A percentile compares a stretch with the other conserved stretches of the same genome.
phyloP scores from a whole-genome alignment of 208 protist species.

The Acanthamoeba rhysodes region DNA sequence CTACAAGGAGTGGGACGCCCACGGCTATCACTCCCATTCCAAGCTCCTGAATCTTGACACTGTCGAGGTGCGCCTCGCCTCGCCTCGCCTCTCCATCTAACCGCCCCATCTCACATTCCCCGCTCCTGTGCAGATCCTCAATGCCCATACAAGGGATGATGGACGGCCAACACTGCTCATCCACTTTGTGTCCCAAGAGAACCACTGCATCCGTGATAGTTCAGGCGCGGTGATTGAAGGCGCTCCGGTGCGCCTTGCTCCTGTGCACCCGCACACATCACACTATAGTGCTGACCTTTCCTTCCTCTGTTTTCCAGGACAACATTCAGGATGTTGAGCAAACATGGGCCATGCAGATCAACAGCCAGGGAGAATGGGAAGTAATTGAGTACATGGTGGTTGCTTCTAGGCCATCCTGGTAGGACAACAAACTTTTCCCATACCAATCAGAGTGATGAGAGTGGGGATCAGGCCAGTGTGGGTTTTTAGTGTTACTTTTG shows the following conservation, averaged over 20 bases:
- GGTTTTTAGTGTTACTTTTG: too few species aligned
- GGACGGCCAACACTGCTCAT: conserved; percentile 25
- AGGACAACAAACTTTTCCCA: too few species aligned
- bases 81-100: too few species aligned
- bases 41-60: not conserved
- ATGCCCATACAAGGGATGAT: conserved; percentile 11
- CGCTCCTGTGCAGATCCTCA: not conserved
- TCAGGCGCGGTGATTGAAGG: conserved; percentile 6
- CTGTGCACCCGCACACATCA: too few species aligned
- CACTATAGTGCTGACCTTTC: too few species aligned
- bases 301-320: not conserved
- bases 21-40: not conserved
- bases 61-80: not conserved
- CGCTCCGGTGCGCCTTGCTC: not conserved
- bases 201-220: not conserved
- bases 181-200: conserved; percentile 35
- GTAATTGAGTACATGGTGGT: conserved; percentile 6
- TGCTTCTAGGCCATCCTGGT: not conserved
- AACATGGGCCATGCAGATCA: conserved; percentile 15
- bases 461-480: too few species aligned
- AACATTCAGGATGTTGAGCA: conserved; percentile 18
- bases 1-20: conserved; percentile 11
- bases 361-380: not conserved
- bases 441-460: too few species aligned
- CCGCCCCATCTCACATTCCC: too few species aligned